Evolutionary conservation across 2,329 filamentous ascomycete genomes (phyloP).

Genomic region (Rosellinia necatrix): DNA sequence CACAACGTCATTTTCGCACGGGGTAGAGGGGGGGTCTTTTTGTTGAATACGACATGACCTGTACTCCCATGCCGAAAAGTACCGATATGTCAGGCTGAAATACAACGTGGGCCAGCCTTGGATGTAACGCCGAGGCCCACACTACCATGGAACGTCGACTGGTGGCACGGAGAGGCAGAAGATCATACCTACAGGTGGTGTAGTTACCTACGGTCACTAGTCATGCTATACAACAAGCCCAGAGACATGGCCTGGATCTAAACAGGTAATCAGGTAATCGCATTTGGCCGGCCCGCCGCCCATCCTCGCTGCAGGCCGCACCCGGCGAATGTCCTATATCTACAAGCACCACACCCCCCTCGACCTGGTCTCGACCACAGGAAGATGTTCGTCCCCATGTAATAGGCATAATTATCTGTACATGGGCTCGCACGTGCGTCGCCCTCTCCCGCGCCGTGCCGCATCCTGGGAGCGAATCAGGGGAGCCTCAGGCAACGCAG

Average conservation of each 20-base stretch:
- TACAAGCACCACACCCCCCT: not conserved
- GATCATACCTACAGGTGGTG: not conserved
- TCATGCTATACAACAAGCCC: not conserved
- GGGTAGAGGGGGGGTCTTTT: conserved; percentile 8
- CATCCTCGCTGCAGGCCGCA: not conserved
- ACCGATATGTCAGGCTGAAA: conserved; percentile 22
- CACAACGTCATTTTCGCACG: conserved; percentile 7
- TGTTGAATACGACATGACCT: conserved; percentile 23
- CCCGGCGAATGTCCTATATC: not conserved
- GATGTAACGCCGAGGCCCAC: conserved; percentile 18
- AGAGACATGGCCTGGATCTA: not conserved
- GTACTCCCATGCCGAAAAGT: conserved; percentile 22
- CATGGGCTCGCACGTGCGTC: not conserved
- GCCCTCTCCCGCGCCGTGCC: not conserved
- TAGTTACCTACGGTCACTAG: too few species aligned
- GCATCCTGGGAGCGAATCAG: conserved; percentile 6
- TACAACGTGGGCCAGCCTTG: conserved; percentile 18
- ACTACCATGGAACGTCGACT: conserved; percentile 2
- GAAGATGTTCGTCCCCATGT: too few species aligned
- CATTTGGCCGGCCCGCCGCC: not conserved
- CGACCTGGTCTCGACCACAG: not conserved
- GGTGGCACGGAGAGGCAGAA: not conserved
- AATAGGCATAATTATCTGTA: too few species aligned
- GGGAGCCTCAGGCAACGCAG: not conserved
- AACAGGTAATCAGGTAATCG: not conserved